Percentiles rank a stretch among this genome's conserved stretches.
Conservation (phyloP, 1,284 basidiomycete species). For the Austroboletus novae-zelandiae region DNA sequence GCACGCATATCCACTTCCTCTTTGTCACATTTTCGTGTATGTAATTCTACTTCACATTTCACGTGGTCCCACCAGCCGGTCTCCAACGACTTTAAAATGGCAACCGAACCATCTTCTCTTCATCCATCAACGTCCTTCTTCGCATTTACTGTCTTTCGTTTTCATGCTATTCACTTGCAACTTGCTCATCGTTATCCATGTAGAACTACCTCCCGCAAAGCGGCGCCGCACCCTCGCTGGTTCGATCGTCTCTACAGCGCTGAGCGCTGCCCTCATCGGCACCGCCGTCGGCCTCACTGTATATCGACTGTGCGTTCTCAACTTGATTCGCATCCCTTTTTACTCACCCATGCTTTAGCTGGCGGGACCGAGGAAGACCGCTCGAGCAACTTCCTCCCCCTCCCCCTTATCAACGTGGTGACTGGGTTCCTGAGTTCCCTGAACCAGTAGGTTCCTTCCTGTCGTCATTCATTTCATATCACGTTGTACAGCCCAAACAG, state of each 20-base stretch:
- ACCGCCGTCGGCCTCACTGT: slow-evolving; percentile 80
- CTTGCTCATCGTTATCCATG: slow-evolving; percentile 36
- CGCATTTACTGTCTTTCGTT: slow-evolving; percentile 21
- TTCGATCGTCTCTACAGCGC: slow-evolving; percentile 73
- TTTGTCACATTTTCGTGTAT: slow-evolving; percentile 14
- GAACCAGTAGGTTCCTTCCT: slow-evolving; percentile 15
- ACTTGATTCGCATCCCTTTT: not conserved
- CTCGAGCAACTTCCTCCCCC: slow-evolving; percentile 44
- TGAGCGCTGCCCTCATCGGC: slow-evolving; percentile 78
- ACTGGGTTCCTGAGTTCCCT: slow-evolving; percentile 42
- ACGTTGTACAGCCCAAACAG: slow-evolving; percentile 15
- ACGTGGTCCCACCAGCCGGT: slow-evolving; percentile 19
- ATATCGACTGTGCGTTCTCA: slow-evolving; percentile 67
- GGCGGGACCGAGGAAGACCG: slow-evolving; percentile 69
- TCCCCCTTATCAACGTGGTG: slow-evolving; percentile 62
- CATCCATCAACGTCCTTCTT: slow-evolving; percentile 11
- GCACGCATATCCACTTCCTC: not conserved
- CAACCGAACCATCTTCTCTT: slow-evolving; percentile 18
- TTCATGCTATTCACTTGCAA: slow-evolving; percentile 32
- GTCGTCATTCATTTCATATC: slow-evolving; percentile 8
- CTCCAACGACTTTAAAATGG: slow-evolving; percentile 2
- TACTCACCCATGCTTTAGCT: slow-evolving; percentile 30
- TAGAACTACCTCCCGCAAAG: slow-evolving; percentile 57
- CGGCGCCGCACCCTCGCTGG: slow-evolving; percentile 69
- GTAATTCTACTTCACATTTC: slow-evolving; percentile 25